Evolutionary conservation across 257 asterid species (phyloP).

Genomic region (Pogostemon cablin): DNA sequence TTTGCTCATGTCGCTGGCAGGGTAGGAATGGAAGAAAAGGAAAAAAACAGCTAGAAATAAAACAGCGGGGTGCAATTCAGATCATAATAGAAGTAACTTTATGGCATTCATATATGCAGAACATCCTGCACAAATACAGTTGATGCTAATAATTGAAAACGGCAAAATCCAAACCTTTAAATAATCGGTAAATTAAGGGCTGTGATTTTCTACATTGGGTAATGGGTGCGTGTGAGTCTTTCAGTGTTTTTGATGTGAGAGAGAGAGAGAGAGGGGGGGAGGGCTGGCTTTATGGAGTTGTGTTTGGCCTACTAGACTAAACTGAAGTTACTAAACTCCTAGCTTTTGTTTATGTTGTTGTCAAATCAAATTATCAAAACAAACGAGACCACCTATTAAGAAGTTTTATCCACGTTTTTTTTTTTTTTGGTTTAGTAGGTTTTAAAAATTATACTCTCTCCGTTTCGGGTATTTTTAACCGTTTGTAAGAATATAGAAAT

Average conservation of each 20-base stretch:
- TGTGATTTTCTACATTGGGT: conserved; percentile 41
- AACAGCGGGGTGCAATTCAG: conserved; percentile 38
- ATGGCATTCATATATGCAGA: conserved; percentile 9
- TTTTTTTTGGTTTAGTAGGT: too few relatives aligned
- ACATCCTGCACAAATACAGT: conserved; percentile 19
- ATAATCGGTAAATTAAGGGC: conserved; percentile 35
- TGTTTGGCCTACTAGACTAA: conserved; percentile 39
- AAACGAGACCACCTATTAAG: too few relatives aligned
- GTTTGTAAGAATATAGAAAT: too few relatives aligned
- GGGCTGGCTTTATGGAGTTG: conserved; percentile 24
- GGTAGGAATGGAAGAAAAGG: conserved; percentile 21
- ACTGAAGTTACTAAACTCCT: conserved; percentile 31
- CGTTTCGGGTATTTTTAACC: too few relatives aligned
- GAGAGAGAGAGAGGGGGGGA: conserved; percentile 28
- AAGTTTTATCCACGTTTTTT: too few relatives aligned
- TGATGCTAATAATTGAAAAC: conserved; percentile 40
- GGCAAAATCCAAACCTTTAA: conserved; percentile 42
- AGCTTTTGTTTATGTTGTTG: conserved; percentile 41
- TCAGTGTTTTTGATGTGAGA: conserved; percentile 18
- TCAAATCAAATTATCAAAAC: conserved; percentile 27
- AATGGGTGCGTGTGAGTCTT: conserved; percentile 34
- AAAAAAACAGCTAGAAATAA: conserved; percentile 21
- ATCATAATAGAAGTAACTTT: conserved; percentile 29
- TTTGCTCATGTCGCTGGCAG: conserved; percentile 62
- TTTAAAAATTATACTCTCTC: too few relatives aligned